phyloP scores from a whole-genome alignment of 768 basidiomycete genomes.

The Chalciporus piperatus region DNA sequence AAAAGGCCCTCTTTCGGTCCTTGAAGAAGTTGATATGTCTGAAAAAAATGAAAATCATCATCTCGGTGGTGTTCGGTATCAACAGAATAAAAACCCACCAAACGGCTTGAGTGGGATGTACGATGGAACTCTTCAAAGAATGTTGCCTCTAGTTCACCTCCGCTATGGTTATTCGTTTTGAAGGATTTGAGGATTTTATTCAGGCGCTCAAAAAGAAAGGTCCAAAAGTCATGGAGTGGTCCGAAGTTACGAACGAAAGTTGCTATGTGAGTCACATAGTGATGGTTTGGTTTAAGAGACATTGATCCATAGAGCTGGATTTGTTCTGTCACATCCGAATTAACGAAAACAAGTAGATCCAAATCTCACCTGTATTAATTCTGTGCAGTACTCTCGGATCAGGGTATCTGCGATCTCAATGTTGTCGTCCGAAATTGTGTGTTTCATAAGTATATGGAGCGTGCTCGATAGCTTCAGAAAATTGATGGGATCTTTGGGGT shows the following conservation, averaged over 20 bases:
- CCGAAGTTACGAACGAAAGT: constrained; percentile 29
- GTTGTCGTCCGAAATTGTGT: constrained; percentile 3
- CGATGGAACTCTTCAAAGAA: constrained; percentile 20
- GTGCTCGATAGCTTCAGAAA: constrained; percentile 21
- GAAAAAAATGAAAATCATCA: too few species aligned
- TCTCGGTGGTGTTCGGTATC: too few species aligned
- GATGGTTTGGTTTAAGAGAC: constrained; percentile 36
- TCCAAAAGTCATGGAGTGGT: constrained; percentile 38
- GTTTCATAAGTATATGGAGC: constrained; percentile 11
- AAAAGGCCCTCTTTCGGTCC: neutral
- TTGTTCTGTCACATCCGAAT: neutral
- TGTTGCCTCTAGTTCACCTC: constrained; percentile 29
- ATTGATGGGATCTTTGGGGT: constrained; percentile 17
- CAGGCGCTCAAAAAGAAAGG: constrained; percentile 34
- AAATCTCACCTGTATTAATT: constrained; percentile 20
- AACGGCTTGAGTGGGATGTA: constrained; percentile 3
- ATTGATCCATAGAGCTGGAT: constrained; percentile 30
- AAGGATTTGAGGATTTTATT: constrained; percentile 38
- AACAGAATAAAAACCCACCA: constrained; percentile 11
- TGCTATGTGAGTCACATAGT: constrained; percentile 34
- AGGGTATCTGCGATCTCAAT: constrained; percentile 15
- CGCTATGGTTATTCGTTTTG: constrained; percentile 32
- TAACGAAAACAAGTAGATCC: constrained; percentile 6
- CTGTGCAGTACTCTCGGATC: constrained; percentile 19
- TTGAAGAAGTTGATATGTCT: neutral